Conservation (phyloP, 164 flowering plant genomes). For the Malania oleifera region DNA sequence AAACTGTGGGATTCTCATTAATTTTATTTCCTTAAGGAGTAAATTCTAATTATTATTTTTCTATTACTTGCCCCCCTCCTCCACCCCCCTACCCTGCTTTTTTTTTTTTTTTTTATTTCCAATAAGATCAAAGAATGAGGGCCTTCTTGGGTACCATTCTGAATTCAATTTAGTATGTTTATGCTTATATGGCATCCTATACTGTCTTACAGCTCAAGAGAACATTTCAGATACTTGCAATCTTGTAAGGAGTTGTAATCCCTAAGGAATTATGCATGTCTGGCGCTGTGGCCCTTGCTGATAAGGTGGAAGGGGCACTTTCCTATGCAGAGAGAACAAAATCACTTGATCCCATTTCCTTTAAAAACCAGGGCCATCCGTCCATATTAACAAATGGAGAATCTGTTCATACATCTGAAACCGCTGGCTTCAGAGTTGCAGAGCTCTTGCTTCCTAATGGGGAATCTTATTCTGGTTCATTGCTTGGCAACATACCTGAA, state of each 20-base stretch:
- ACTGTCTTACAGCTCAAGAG: slow-evolving; percentile 11
- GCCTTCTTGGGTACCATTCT: slow-evolving; percentile 4
- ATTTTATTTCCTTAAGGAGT: too few species aligned
- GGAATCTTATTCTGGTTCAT: slow-evolving; percentile 73
- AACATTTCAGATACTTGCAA: slow-evolving; percentile 16
- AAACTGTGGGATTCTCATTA: too few species aligned
- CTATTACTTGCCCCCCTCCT: slow-evolving; percentile 1
- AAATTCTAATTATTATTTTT: neutral
- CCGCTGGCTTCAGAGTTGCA: slow-evolving; percentile 52
- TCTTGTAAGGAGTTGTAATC: slow-evolving; percentile 22
- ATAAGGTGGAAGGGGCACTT: slow-evolving; percentile 34
- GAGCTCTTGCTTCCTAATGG: slow-evolving; percentile 67
- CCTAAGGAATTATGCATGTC: slow-evolving; percentile 85
- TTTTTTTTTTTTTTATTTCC: too few species aligned
- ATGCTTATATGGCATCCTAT: neutral
- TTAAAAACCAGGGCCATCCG: slow-evolving; percentile 23
- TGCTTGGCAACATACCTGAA: slow-evolving; percentile 70
- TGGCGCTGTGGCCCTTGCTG: slow-evolving; percentile 60
- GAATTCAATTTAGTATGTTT: slow-evolving; percentile 1
- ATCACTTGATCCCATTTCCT: slow-evolving; percentile 45
- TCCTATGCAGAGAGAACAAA: slow-evolving; percentile 50
- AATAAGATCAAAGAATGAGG: slow-evolving; percentile 14
- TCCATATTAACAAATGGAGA: slow-evolving; percentile 47
- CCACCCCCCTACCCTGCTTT: too few species aligned
- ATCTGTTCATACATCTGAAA: slow-evolving; percentile 31